Evolutionary conservation across 257 asterid species (phyloP), one percentile per base, ranked within the genome.

Genomic region (Nicotiana tomentosiformis): DNA sequence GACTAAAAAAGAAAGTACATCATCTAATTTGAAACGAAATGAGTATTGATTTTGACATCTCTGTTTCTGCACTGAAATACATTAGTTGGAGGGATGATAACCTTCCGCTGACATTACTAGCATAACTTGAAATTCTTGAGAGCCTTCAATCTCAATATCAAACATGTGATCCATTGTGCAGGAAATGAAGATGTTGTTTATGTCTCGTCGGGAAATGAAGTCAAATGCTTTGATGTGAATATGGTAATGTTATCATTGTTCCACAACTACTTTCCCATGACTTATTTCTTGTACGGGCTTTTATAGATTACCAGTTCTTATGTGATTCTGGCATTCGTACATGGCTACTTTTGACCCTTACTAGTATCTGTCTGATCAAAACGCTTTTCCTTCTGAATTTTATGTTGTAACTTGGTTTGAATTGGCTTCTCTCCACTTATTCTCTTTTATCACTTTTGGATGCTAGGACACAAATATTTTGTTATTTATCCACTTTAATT

Each of bases 131-230:
- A 56, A 55, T 81, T 66, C 1, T 29, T 83, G 65, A 4, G 57
- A 66, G 10, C 14, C 26, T 18, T 43, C 46, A 39, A 81, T 57
- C 5, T 43, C 35, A 23, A 83, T 57, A 55, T 83, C 77, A 81
- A 15, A 53, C 81, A 15, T 53, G 37, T 82, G 35, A 23, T 83
- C 84, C 84, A 46, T 76, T 68, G 74, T 87, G 86, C 95, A 96
- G 99, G 97, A 78, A 93, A 89, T 88, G 99, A 96, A 86, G 97
- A 94, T 87, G 77, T 87, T 83, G 79, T 96, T 20, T 94, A 90
- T 86, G 89, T 85, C 53, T 92, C 98, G 53, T 67, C 88, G 35
- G 99, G 91, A 83, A 92, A 87, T 86, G 97, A 90, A 88, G 89
- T 93, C 87, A 91, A 93, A 68, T 89, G 92, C 85, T 92, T 90